Evolutionary conservation across 2,329 filamentous ascomycete genomes (phyloP), one percentile per base, ranked within the genome.

Genomic region (Elsinoe perseae): DNA sequence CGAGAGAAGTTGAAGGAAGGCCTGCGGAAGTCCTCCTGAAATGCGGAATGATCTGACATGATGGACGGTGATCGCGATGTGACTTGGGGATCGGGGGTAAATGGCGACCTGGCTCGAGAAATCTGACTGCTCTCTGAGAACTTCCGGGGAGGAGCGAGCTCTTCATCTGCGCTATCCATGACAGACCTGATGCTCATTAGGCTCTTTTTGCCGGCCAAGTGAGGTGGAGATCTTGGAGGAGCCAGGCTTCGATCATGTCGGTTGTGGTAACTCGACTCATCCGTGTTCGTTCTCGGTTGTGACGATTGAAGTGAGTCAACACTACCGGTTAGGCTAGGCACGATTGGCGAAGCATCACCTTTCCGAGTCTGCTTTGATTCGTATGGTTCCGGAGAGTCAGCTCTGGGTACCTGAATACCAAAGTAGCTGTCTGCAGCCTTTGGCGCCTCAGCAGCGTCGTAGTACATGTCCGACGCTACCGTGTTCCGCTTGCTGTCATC

Each of bases 1-100:
- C 93, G 81, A 0, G 93, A 97, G 69, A 97, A 97, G 71, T 98
- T 97, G 72, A 95, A 92, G 0, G 87, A 83, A 0, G 89, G 87
- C 14, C 85, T 81, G 10, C 85, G 82, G 32, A 90, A 71, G 27
- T 75, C 72, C 16, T 65, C 77, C 48, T 73, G 79, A n/a, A 46
- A 56, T 43, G 79, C 78, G 1, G 90, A 95, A 52, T 82, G 81
- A 60, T 95, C 89, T 1, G 92, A 97, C 59, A 84, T 84, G 34
- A 89, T 79, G 0, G 93, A 97, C 1, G 90, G 89, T 1, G 91
- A 95, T 64, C 90, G 81, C 58, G 83, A 81, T 64, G 85, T 80
- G 25, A 82, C 77, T 14, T 80, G 77, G 57, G 80, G 71, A 53
- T 77, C 79, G 1, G 85, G 84, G 21, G 86, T 86, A 60, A 81